Evolutionary conservation across 176 grass and related monocot species (phyloP).

Genomic region (Olyra latifolia): DNA sequence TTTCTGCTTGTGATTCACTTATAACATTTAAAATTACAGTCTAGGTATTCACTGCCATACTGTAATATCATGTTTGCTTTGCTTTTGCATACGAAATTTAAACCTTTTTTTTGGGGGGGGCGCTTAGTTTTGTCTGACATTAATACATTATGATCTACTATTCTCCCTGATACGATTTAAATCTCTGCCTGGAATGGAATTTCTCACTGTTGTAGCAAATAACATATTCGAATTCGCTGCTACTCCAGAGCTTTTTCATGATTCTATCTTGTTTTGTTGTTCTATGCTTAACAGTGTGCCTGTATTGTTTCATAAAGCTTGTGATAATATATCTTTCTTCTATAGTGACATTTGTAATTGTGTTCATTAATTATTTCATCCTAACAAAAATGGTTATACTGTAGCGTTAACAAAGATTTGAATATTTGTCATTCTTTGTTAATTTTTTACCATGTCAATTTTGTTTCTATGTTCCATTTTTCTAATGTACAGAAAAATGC

Average conservation of each 20-base stretch:
- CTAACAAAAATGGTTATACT: background rate
- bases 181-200: background rate
- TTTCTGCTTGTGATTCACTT: slow-evolving; percentile 3
- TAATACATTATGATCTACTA: background rate
- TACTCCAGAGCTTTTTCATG: slow-evolving; percentile 13
- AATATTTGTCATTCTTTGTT: background rate
- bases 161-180: background rate
- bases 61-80: background rate
- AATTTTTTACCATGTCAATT: slow-evolving; percentile 1
- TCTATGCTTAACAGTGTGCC: background rate
- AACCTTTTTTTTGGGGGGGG: too few species aligned
- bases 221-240: background rate
- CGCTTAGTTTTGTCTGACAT: background rate
- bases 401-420: slow-evolving; percentile 5
- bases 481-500: slow-evolving; percentile 60
- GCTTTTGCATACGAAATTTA: background rate
- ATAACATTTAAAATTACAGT: background rate
- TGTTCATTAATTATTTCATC: background rate
- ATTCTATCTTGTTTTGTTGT: background rate
- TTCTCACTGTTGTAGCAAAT: background rate
- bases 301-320: slow-evolving; percentile 10
- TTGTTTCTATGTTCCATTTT: background rate
- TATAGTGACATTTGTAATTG: background rate
- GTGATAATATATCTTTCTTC: background rate
- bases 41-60: background rate